These are phyloP conservation scores for Neurospora sp. DNA, from an alignment of 495 filamentous ascomycete species.

Conservation along the genomic window DNA sequence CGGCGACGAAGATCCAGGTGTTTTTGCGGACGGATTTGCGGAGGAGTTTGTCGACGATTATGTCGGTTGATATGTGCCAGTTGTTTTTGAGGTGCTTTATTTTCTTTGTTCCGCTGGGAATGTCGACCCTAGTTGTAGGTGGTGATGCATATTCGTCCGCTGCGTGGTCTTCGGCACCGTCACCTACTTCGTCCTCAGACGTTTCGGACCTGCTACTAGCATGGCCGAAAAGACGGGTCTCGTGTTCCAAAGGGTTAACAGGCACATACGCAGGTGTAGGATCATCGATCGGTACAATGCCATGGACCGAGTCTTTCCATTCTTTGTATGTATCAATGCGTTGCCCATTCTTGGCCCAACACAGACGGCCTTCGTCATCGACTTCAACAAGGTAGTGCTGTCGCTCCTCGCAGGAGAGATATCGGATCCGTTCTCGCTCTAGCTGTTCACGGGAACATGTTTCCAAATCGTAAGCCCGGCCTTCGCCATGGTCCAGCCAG, in stretches of 20 bases:
- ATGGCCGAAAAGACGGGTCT: slow-evolving; percentile 13
- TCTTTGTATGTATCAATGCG: slow-evolving; percentile 64
- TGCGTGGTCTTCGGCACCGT: slow-evolving; percentile 22
- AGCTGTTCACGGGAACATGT: slow-evolving; percentile 54
- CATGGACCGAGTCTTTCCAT: slow-evolving; percentile 69
- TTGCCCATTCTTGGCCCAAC: slow-evolving; percentile 71
- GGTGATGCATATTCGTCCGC: slow-evolving; percentile 5
- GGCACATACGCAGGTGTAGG: slow-evolving; percentile 39
- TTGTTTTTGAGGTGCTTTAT: background rate
- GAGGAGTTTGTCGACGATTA: slow-evolving; percentile 61
- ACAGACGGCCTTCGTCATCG: slow-evolving; percentile 54
- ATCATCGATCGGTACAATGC: slow-evolving; percentile 61
- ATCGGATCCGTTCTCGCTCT: slow-evolving; percentile 61
- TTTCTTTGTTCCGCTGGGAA: background rate
- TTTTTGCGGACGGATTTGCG: slow-evolving; percentile 62
- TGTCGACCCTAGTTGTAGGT: background rate
- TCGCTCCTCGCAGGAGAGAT: slow-evolving; percentile 62
- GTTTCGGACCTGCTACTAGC: slow-evolving; percentile 9
- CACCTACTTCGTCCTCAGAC: slow-evolving; percentile 1
- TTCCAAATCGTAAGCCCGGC: slow-evolving; percentile 45
- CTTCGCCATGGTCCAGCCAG: slow-evolving; percentile 84
- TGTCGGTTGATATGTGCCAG: slow-evolving; percentile 42
- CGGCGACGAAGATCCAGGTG: slow-evolving; percentile 87
- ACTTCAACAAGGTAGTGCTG: slow-evolving; percentile 62
- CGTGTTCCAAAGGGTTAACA: background rate